Evolutionary conservation across 108 stramenopile genomes (phyloP).

Genomic region (Chaetoceros tenuissimus): DNA sequence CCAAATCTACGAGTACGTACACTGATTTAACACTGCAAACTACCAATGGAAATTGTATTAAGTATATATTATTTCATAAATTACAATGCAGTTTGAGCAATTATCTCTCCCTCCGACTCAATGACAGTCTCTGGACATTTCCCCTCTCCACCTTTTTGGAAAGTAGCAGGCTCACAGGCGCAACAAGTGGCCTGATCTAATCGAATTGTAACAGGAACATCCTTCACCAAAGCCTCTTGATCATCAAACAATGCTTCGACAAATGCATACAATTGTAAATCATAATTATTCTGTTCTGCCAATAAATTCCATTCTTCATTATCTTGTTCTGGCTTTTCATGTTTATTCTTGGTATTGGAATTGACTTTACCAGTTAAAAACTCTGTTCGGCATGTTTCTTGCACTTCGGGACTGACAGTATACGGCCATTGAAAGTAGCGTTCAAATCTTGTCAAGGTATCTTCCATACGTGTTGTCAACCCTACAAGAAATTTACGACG

Average conservation of each 20-base stretch:
- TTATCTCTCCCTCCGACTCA: no score
- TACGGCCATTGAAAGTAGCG: constrained; percentile 49
- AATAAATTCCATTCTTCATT: constrained; percentile 33
- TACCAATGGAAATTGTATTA: no score
- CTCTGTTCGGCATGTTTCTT: constrained; percentile 33
- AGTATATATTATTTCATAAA: no score
- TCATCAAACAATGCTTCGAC: constrained; percentile 39
- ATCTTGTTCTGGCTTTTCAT: constrained; percentile 27
- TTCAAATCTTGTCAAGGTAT: constrained; percentile 43
- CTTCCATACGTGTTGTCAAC: constrained; percentile 38
- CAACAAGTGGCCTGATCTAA: constrained; percentile 41
- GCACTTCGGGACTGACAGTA: constrained; percentile 37
- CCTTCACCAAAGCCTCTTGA: constrained; percentile 35
- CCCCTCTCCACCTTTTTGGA: no score
- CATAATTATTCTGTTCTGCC: constrained; percentile 40
- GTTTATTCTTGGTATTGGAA: constrained; percentile 44
- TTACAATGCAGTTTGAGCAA: no score
- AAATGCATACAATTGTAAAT: constrained; percentile 38
- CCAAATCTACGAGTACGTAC: no score
- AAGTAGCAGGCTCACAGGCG: constrained; percentile 42
- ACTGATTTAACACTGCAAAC: no score
- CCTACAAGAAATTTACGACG: constrained; percentile 42
- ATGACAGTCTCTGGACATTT: no score
- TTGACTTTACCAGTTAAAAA: constrained; percentile 43
- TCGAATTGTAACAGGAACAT: constrained; percentile 33